Evolutionary conservation across 177 flowering plant genomes (phyloP), one percentile per base, ranked within the genome.

Genomic region (Vitis hybrid): DNA sequence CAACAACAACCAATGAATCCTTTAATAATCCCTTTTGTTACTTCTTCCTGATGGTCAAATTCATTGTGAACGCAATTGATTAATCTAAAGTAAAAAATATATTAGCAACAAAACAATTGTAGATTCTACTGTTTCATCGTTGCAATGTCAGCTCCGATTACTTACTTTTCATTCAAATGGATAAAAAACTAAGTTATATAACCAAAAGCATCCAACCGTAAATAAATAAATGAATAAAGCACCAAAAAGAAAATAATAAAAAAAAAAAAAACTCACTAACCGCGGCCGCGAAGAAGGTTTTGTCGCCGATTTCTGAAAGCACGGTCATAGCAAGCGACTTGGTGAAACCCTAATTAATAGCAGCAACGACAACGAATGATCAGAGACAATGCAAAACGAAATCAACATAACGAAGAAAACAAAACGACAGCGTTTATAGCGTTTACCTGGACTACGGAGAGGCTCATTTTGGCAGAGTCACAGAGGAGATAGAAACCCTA

Each of bases 231-330:
- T 17, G 17, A 58, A 52, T 18, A 59, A 56, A 50, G 21, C 32
- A n/a, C 14, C 1, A 52, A 17, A 62, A 58, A 49, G 11, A 49
- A 8, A 17, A 49, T 23, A 2, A 67, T 52, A 11, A 5, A 19
- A 1, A 58, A 5, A 19, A 1, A 58, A 40, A 67, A 50, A 19
- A 17, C 21, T 45, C 2, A 69, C 94, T 82, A 57, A 94, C 99
- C 70, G 99, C 99, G 50, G 99, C 99, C 6, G 97, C 97, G 63
- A 95, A 88, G 70, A 95, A 95, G 9, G 99, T 95, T 85, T 95
- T 93, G 85, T 95, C 99, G 23, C 99, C 99, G 76, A 95, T 95
- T 85, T 95, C 99, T 6, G 99, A 95, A 2, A 95, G 85, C 64
- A 95, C 87, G 1, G 99, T 95, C 97, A 95, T 90, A 32, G 94